Base-by-base conservation (phyloP, 441 rosid genomes). In the Populus hybrid region DNA sequence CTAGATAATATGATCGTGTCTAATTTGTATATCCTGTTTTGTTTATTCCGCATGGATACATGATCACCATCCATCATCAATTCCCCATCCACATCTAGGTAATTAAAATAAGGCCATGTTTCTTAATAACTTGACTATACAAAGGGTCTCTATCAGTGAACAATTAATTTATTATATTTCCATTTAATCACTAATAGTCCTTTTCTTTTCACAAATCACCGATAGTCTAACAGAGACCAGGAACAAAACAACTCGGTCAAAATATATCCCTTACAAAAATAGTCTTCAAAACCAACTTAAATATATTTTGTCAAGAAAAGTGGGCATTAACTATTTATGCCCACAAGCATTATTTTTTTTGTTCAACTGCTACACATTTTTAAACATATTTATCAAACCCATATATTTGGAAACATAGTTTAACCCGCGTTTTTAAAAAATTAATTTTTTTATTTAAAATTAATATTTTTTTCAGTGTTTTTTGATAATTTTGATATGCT, bases 331-430 rank as follows among this genome's bases (percentile, higher is more conserved):
- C 57, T 46, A 46, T 46, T 46, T 46, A 46, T 46, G 57, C 20
- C 20, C 57, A 14, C 4, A 14, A 0, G 57, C 6, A 46, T 46
- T 46, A 4, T 11, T 14, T 14, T 14, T 46, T 46, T 14, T 12
- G 2, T 38, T 14, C 6, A 46, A 4, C 57, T 14, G 57, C 20
- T 4, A 4, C 14, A 14, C 57, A 20, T 14, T 46, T 46, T 46
- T 1, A 46, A 0, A 40, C 12, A 40, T 4, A 10, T 40, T 40
- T 40, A 40, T 40, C 2, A 11, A 34, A 40, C 46, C 46, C 1
- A 10, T 1, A 34, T 34, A 7, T 6, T 6, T 5, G 1, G 36
- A 1, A 6, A 1, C 0, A 1, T 6, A 8, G 8, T 34, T 0
- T 6, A 34, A 34, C 8, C 0, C 8, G 8, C 1, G 0, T 34